Percentiles rank a stretch among this genome's conserved stretches.
Conservation (phyloP, 1,139 yeast species). For the Groenewaldozyma sp. region DNA sequence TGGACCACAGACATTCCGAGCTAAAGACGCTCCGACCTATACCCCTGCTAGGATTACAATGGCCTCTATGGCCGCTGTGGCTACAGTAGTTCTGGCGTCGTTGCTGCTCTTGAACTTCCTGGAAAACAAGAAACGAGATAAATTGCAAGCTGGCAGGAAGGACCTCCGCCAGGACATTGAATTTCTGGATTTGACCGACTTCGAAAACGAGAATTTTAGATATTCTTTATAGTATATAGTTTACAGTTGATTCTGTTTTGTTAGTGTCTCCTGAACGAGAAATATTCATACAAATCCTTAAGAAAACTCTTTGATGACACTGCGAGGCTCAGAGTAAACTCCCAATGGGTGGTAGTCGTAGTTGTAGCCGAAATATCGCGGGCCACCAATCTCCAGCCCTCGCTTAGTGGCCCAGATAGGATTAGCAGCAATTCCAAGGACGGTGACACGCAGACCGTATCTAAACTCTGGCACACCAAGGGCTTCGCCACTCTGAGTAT, state of each 20-base stretch:
- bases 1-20: slow-evolving; percentile 41
- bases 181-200: slow-evolving; percentile 54
- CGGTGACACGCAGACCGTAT: slow-evolving; percentile 36
- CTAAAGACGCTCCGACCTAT: slow-evolving; percentile 42
- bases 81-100: slow-evolving; percentile 18
- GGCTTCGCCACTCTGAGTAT: slow-evolving; percentile 25
- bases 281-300: not conserved
- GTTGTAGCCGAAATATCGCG: slow-evolving; percentile 14
- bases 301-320: slow-evolving; percentile 35
- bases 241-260: no score
- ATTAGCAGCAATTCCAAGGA: slow-evolving; percentile 34
- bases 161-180: slow-evolving; percentile 27
- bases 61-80: slow-evolving; percentile 12
- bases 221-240: slow-evolving; percentile 31
- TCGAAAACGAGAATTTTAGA: slow-evolving; percentile 51
- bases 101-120: slow-evolving; percentile 16
- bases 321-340: slow-evolving; percentile 27
- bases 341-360: slow-evolving; percentile 20
- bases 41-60: slow-evolving; percentile 8
- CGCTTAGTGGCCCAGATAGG: slow-evolving; percentile 31
- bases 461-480: slow-evolving; percentile 40
- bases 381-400: slow-evolving; percentile 36
- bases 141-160: slow-evolving; percentile 15
- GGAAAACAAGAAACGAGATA: slow-evolving; percentile 29
- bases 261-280: not conserved